Conservation (phyloP, 169 alveolate genomes). For the Babesia ovata region DNA sequence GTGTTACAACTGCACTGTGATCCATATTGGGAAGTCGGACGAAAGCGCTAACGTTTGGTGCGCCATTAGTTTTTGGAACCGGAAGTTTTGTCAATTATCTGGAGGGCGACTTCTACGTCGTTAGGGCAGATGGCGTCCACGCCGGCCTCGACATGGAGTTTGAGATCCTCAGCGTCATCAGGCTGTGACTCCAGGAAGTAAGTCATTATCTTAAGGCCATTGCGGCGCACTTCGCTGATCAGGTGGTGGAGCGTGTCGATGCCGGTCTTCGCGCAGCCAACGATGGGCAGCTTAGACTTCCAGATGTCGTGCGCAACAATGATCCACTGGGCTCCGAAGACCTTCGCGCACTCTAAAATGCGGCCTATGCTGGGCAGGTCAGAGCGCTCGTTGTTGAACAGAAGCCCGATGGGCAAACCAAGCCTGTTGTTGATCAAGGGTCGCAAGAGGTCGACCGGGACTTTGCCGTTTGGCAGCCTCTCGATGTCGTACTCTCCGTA, state of each 20-base stretch:
- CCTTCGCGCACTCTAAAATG: slow-evolving; percentile 29
- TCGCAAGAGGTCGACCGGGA: slow-evolving; percentile 31
- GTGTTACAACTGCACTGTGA: too few species aligned
- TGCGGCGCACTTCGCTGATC: slow-evolving; percentile 33
- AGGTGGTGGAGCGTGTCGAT: slow-evolving; percentile 35
- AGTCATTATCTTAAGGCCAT: slow-evolving; percentile 34
- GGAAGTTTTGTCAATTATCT: neutral
- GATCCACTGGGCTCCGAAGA: slow-evolving; percentile 36
- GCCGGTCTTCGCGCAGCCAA: slow-evolving; percentile 30
- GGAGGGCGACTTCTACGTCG: slow-evolving; percentile 32
- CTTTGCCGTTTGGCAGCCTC: slow-evolving; percentile 39
- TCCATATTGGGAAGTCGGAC: too few species aligned
- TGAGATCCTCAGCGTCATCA: slow-evolving; percentile 24
- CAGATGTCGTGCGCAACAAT: slow-evolving; percentile 51
- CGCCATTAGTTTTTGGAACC: neutral
- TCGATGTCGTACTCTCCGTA: slow-evolving; percentile 24
- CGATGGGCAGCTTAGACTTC: slow-evolving; percentile 25
- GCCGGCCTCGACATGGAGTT: slow-evolving; percentile 17
- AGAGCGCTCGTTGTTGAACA: slow-evolving; percentile 33
- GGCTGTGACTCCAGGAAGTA: slow-evolving; percentile 27
- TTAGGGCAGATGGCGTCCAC: slow-evolving; percentile 59
- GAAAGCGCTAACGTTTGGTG: neutral
- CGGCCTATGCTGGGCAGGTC: slow-evolving; percentile 44
- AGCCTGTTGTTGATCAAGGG: slow-evolving; percentile 40
- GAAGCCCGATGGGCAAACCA: slow-evolving; percentile 36